Conservation (phyloP, 371 early-diverging fungal genomes). For the Syncephalastrum monosporum region DNA sequence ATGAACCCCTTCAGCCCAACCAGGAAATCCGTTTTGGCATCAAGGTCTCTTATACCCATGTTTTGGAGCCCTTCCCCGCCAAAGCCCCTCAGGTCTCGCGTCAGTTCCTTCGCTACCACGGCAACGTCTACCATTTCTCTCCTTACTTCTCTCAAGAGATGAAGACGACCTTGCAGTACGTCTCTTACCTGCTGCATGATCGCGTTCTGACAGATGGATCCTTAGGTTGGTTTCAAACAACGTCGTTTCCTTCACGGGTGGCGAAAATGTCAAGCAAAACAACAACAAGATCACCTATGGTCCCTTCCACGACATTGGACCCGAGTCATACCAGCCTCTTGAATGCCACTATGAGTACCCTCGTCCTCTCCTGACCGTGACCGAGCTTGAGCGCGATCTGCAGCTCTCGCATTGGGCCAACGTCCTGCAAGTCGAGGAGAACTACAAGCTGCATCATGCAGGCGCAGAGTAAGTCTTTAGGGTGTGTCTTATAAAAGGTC, state of each 20-base stretch:
- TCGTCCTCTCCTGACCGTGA: conserved; percentile 66
- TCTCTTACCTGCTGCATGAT: neutral
- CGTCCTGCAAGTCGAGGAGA: conserved; percentile 83
- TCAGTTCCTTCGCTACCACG: conserved; percentile 64
- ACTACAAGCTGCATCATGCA: conserved; percentile 75
- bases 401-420: conserved; percentile 87
- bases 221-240: conserved; percentile 15
- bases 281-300: conserved; percentile 76
- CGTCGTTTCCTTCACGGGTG: conserved; percentile 45
- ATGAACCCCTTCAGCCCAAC: conserved; percentile 56
- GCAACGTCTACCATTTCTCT: conserved; percentile 62
- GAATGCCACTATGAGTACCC: conserved; percentile 64
- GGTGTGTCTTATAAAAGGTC: neutral
- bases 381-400: conserved; percentile 66
- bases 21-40: conserved; percentile 71
- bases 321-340: conserved; percentile 49
- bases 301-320: conserved; percentile 57
- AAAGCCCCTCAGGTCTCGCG: conserved; percentile 69
- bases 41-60: conserved; percentile 56
- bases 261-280: conserved; percentile 20
- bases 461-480: conserved; percentile 71
- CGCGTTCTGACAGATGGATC: no score
- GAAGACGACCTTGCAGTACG: conserved; percentile 80
- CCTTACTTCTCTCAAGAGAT: conserved; percentile 73
- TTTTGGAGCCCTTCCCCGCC: conserved; percentile 67